Base-by-base conservation (phyloP, 1,284 basidiomycete species). In the Fomes fomentarius region DNA sequence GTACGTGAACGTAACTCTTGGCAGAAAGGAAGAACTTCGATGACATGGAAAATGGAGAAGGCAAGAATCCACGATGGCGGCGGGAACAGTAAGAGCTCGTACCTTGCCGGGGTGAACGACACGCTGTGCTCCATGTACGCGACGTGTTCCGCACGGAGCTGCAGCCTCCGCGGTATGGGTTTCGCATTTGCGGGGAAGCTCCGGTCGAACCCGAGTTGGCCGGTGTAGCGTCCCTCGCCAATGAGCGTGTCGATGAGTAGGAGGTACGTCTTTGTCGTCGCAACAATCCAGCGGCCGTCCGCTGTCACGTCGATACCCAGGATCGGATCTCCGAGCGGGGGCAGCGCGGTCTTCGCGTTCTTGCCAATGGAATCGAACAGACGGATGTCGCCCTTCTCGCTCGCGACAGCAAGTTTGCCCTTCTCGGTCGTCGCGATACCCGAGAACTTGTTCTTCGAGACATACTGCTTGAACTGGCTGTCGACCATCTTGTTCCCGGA, bases 261-360 rank as follows among this genome's bases (percentile, higher is more conserved):
- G 54, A 99, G 77, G 70, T 98, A 98, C 6, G 89, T 96, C 76
- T 92, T 93, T 63, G 94, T 98, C 28, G 97, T 99, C 7, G 96
- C 97, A 28, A 99, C 91, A 54, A 99, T 85, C 82, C 91, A 99
- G 50, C 95, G 87, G 33, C 97, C 97, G 70, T 94, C 89, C 15
- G 93, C 89, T 2, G 96, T 96, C 8, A 95, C 94, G 72, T 99
- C 97, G 45, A 99, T 83, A 28, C 96, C 96, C 47, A 94, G 73
- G 66, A 99, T 98, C 38, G 96, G 94, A 73, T 98, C 95, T 25
- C 97, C 96, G 25, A 98, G 81, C 30, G 95, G 93, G 24, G 96
- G 94, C 43, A 99, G 76, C n/a, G 95, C 94, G 19, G 97, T 99
- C 84, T 99, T 99, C 31, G 97, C 97, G 66, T 95, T 99, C 83